phyloP scores from a whole-genome alignment of 768 basidiomycete species.

The Amanita exitialis region DNA sequence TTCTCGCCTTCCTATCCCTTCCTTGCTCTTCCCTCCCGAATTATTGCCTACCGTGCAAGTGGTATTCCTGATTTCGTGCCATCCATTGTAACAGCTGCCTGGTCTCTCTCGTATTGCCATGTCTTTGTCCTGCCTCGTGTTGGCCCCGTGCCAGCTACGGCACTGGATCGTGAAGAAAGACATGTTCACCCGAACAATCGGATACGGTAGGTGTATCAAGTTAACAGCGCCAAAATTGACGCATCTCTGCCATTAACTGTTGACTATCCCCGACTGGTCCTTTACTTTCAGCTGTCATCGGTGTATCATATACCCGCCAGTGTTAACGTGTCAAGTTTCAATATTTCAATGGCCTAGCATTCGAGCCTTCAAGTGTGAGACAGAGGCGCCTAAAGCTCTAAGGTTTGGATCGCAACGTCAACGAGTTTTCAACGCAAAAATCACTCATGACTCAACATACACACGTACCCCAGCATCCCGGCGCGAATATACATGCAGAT shows the following conservation, averaged over 20 bases:
- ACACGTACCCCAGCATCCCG: neutral
- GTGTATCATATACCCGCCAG: neutral
- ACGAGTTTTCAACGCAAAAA: neutral
- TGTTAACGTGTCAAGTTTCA: neutral
- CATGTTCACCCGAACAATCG: neutral
- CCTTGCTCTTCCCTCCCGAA: neutral
- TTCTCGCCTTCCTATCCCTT: neutral
- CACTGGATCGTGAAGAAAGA: neutral
- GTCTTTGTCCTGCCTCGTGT: neutral
- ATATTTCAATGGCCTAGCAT: neutral
- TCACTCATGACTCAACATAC: neutral
- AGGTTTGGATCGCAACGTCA: neutral
- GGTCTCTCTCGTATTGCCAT: conserved; percentile 1
- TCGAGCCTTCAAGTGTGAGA: neutral
- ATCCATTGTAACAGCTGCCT: neutral
- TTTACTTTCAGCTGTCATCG: neutral
- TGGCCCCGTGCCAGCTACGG: neutral
- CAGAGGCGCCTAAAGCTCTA: neutral
- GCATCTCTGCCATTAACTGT: too few relatives aligned
- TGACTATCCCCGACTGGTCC: neutral
- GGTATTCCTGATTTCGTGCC: neutral
- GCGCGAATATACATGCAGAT: neutral
- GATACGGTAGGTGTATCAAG: neutral
- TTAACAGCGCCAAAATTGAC: neutral
- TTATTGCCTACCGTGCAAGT: neutral